These are phyloP conservation scores for Pinus taeda DNA, from an alignment of 75 land plant genomes.

Conservation along the genomic window DNA sequence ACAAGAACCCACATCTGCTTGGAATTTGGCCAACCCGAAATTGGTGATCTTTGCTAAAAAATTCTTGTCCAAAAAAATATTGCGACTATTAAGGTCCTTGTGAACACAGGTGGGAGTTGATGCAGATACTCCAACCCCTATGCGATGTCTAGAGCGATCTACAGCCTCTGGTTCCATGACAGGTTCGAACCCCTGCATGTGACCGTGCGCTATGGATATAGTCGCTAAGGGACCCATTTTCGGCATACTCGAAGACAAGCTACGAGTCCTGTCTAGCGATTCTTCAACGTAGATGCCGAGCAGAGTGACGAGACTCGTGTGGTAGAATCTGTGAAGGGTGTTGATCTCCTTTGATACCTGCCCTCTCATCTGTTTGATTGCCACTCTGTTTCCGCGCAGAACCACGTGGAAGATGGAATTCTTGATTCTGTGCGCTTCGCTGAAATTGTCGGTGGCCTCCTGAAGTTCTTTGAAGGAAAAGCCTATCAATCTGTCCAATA, in stretches of 20 bases:
- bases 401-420: slow-evolving; percentile 41
- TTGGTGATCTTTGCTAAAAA: slow-evolving; percentile 66
- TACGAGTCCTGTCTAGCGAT: slow-evolving; percentile 28
- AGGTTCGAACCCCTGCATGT: slow-evolving; percentile 16
- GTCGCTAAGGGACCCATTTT: slow-evolving; percentile 54
- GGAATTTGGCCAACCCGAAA: slow-evolving; percentile 52
- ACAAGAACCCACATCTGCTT: too few relatives aligned
- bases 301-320: slow-evolving; percentile 49
- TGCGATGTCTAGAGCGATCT: slow-evolving; percentile 67
- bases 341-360: slow-evolving; percentile 50
- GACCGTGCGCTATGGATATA: slow-evolving; percentile 39
- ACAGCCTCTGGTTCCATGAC: slow-evolving; percentile 51
- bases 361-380: slow-evolving; percentile 60
- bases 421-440: slow-evolving; percentile 23
- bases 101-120: slow-evolving; percentile 61
- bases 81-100: slow-evolving; percentile 64
- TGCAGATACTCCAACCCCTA: slow-evolving; percentile 67
- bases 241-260: slow-evolving; percentile 60
- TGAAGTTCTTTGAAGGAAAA: slow-evolving; percentile 42
- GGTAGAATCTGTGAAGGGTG: slow-evolving; percentile 44
- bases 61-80: slow-evolving; percentile 51
- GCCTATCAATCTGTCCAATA: slow-evolving; percentile 26
- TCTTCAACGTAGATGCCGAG: slow-evolving; percentile 46
- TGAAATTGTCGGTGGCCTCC: slow-evolving; percentile 54
- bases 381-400: slow-evolving; percentile 39